Evolutionary conservation across 2,329 filamentous ascomycete species (phyloP), one percentile per base, ranked within the genome.

Genomic region (Aspergillus neoniger): DNA sequence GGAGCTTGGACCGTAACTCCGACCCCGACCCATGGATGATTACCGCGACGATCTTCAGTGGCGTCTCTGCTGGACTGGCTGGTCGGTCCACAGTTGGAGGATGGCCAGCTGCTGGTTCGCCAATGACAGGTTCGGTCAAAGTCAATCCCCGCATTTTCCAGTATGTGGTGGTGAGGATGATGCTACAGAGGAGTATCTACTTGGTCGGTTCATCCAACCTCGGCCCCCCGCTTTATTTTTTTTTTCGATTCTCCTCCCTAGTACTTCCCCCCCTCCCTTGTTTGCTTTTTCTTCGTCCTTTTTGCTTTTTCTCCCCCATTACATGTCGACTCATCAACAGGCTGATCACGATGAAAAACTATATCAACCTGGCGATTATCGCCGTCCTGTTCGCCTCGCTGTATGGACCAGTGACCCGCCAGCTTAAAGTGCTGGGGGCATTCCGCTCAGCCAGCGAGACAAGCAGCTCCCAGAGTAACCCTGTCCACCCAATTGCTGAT

Each of bases 401-500:
- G 23, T 66, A 63, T 49, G 63, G 63, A 6, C 64, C 65, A 1
- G 57, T 69, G 4, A 38, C 43, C 15, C 71, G 67, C 28, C 21
- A 64, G 21, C 10, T 70, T 4, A 71, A 56, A 3, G 57, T 74
- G n/a, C 12, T 65, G 2, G 73, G 72, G 28, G 56, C 67, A 14
- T 68, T 71, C 43, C 55, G 66, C 3, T 64, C 63, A 2, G 68
- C 70, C 2, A 57, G 57, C 14, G 59, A 58, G n/a, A 66, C 66
- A 2, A 56, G 63, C 2, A 50, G 65, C 5, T 54, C 52, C 7
- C 61, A 79, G 55, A 72, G 67, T 2, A 62, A 73, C 4, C 74
- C 77, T 21, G 67, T 83, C 1, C 65, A 78, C 5, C 62, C 67
- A 9, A 83, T 88, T 9, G 70, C 78, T 0, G 81, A 85, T 62